Percentiles rank a stretch among this genome's conserved stretches.
These are phyloP conservation scores for Nissolia schottii DNA, from an alignment of 306 rosid genomes.

Conservation along the genomic window DNA sequence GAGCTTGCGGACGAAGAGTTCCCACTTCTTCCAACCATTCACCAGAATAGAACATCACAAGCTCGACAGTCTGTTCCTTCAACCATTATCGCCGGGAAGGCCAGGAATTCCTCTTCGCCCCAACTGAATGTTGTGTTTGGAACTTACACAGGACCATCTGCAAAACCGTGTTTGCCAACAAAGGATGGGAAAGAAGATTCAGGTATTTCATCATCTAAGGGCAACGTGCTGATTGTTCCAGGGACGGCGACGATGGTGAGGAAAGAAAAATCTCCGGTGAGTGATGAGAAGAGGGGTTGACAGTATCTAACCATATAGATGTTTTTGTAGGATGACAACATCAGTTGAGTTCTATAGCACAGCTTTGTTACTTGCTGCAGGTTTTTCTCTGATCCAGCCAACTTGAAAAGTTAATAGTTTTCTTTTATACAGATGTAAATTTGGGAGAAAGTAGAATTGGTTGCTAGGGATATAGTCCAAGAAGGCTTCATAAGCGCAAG, in stretches of 20 bases:
- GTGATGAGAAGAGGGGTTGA: slow-evolving; percentile 21
- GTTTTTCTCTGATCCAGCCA: not conserved
- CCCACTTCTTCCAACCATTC: slow-evolving; percentile 32
- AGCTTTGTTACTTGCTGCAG: slow-evolving; percentile 17
- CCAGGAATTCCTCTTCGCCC: slow-evolving; percentile 6
- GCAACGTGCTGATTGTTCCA: not conserved
- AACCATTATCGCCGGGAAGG: not conserved
- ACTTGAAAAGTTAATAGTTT: slow-evolving; percentile 7
- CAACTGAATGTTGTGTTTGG: slow-evolving; percentile 13
- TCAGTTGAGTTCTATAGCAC: not conserved
- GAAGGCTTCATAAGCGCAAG: slow-evolving; percentile 6
- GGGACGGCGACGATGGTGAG: not conserved
- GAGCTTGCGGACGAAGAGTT: slow-evolving; percentile 39
- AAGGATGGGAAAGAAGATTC: slow-evolving; percentile 16
- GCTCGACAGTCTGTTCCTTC: not conserved
- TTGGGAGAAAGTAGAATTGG: slow-evolving; percentile 24
- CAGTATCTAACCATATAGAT: not conserved
- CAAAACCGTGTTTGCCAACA: slow-evolving; percentile 10
- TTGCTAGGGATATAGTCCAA: slow-evolving; percentile 5
- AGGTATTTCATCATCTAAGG: slow-evolving; percentile 18
- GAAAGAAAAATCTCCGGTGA: slow-evolving; percentile 2
- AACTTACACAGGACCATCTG: slow-evolving; percentile 7
- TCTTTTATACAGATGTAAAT: not conserved
- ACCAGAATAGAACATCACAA: slow-evolving; percentile 3
- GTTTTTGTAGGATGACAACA: slow-evolving; percentile 4